phyloP scores from a whole-genome alignment of 345 rosid genomes.

The Populus pruinosa region DNA sequence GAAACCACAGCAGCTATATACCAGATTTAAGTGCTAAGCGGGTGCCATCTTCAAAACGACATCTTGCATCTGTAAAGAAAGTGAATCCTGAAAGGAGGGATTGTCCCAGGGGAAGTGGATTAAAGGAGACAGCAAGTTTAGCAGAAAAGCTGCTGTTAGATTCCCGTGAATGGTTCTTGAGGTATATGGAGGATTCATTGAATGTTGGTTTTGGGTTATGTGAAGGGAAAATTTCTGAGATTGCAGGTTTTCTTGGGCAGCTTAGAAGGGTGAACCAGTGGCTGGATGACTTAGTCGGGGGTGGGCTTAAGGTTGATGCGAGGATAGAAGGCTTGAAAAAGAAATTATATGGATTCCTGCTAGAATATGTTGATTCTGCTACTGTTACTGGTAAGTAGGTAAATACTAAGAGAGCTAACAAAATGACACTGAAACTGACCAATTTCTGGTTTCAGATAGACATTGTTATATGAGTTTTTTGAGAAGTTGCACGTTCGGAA shows the following conservation, averaged over 20 bases:
- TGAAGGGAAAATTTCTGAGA: slow-evolving; percentile 23
- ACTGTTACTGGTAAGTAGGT: slow-evolving; percentile 16
- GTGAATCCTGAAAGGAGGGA: slow-evolving; percentile 15
- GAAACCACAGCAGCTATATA: not conserved
- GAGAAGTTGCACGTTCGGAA: no score
- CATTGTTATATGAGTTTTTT: not conserved
- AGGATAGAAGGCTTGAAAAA: slow-evolving; percentile 37
- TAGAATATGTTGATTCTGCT: slow-evolving; percentile 35
- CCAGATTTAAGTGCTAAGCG: slow-evolving; percentile 16
- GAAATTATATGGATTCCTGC: slow-evolving; percentile 40
- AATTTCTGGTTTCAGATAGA: slow-evolving; percentile 8
- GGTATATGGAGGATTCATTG: slow-evolving; percentile 41
- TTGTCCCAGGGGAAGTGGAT: slow-evolving; percentile 19
- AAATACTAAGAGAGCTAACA: not conserved
- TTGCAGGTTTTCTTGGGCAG: slow-evolving; percentile 29
- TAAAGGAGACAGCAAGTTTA: slow-evolving; percentile 35
- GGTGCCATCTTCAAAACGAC: slow-evolving; percentile 8
- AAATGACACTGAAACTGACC: not conserved
- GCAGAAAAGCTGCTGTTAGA: slow-evolving; percentile 37
- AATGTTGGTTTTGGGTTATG: slow-evolving; percentile 26
- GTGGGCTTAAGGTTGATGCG: slow-evolving; percentile 22
- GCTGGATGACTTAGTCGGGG: slow-evolving; percentile 31
- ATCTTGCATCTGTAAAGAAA: slow-evolving; percentile 11
- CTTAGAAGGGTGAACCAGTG: slow-evolving; percentile 43
- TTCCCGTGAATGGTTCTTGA: slow-evolving; percentile 48